Conservation (phyloP, 2,329 filamentous ascomycete genomes). For the Fusarium mangiferae region DNA sequence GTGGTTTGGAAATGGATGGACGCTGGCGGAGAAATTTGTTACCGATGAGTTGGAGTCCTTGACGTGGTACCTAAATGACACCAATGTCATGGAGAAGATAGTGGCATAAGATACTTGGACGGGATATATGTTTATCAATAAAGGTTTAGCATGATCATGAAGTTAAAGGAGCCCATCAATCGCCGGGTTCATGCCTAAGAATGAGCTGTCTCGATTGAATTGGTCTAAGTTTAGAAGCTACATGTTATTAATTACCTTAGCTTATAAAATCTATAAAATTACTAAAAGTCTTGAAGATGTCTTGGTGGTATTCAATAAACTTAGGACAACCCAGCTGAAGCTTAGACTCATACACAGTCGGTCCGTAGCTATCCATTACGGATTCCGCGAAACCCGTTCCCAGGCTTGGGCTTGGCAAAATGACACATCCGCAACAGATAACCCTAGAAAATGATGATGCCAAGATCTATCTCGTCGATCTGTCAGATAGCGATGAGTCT, state of each 20-base stretch:
- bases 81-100: slow-evolving; percentile 1
- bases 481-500: not conserved
- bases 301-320: no score
- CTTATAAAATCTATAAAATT: no score
- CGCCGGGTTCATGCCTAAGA: not conserved
- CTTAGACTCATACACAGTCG: not conserved
- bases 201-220: not conserved
- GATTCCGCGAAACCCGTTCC: not conserved
- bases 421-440: fast-evolving
- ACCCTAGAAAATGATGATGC: fast-evolving
- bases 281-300: no score
- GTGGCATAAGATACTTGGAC: not conserved
- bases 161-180: not conserved
- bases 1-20: slow-evolving; percentile 20
- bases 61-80: slow-evolving; percentile 19
- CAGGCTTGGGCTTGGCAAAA: not conserved
- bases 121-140: not conserved
- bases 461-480: not conserved
- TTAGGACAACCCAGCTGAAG: no score
- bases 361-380: not conserved
- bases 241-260: not conserved
- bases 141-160: not conserved
- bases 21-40: slow-evolving; percentile 9
- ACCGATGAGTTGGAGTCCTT: slow-evolving; percentile 11
- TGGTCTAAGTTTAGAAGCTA: not conserved